phyloP scores from a whole-genome alignment of 2,329 filamentous ascomycete genomes.

The Fusarium verrucosum region DNA sequence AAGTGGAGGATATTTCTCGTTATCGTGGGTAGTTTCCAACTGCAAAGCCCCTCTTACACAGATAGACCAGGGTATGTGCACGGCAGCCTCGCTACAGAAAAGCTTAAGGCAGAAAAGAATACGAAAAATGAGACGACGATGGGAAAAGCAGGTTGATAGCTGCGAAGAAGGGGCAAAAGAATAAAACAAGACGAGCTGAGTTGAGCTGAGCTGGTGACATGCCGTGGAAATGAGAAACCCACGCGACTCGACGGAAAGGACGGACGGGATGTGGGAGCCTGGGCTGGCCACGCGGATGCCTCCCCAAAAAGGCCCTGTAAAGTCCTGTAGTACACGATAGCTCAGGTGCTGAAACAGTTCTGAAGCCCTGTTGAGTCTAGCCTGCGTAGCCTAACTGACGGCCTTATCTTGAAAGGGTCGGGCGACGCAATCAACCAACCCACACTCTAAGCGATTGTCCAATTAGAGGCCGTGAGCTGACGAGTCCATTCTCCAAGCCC shows the following conservation, averaged over 20 bases:
- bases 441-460: slow-evolving; percentile 22
- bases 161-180: slow-evolving; percentile 14
- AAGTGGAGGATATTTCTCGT: neutral
- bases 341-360: slow-evolving; percentile 16
- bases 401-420: slow-evolving; percentile 14
- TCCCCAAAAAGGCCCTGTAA: slow-evolving; percentile 18
- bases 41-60: slow-evolving; percentile 10
- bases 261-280: slow-evolving; percentile 32
- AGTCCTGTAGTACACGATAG: slow-evolving; percentile 6
- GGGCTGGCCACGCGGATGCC: slow-evolving; percentile 24
- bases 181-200: neutral
- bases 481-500: slow-evolving; percentile 47
- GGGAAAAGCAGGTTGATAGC: neutral
- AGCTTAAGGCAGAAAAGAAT: slow-evolving; percentile 21
- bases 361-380: slow-evolving; percentile 18
- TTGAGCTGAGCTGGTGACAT: slow-evolving; percentile 7
- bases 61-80: neutral
- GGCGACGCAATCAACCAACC: slow-evolving; percentile 38
- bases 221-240: slow-evolving; percentile 13
- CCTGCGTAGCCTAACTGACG: slow-evolving; percentile 9
- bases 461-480: slow-evolving; percentile 48
- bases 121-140: slow-evolving; percentile 17
- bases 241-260: slow-evolving; percentile 7
- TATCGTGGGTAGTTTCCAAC: neutral
- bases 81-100: slow-evolving; percentile 16